Evolutionary conservation across 148 eudicot genomes (phyloP), one percentile per base, ranked within the genome.

Genomic region (Chenopodium suecicum): DNA sequence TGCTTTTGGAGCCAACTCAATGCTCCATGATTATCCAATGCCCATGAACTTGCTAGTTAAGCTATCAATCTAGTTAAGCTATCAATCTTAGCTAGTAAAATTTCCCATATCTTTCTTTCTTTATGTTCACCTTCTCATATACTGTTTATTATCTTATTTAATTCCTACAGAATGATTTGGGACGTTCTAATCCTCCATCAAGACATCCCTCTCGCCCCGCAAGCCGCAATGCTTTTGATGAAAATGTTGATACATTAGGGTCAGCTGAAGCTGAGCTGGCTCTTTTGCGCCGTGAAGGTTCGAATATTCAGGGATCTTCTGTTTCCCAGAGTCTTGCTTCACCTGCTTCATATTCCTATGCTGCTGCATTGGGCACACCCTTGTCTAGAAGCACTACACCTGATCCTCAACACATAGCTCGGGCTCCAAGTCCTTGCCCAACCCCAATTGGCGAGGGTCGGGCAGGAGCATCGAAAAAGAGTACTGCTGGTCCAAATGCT

Each of bases 351-450:
- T 91, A 89, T 85, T 87, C 93, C 74, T 94, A 94, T 90, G 98
- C 99, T 87, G 93, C 99, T 85, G 98, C 84, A 56, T 83, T 96
- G 82, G 98, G 98, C 66, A 78, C 92, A 70, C 88, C 99, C 64
- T 82, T 96, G 83, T 96, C 99, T 66, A 90, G 99, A 83, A 94
- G 97, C 88, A 89, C 92, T 60, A 96, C 99, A 20, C 99, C 99
- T 67, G 99, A 97, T 73, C 91, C 99, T 74, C 97, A 94, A 78
- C 92, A 86, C 71, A 88, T 94, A 37, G 89, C 93, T 65, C 86
- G 98, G 85, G 93, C 87, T 67, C 99, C 98, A 58, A 97, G 99
- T 86, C 99, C 99, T 67, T 90, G 92, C 84, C 99, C 89, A 60
- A 87, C 93, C 65, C 98, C 99, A 60, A 97, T 94, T 84, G 98